Percentiles rank a stretch among this genome's conserved stretches.
phyloP scores from a whole-genome alignment of 1,284 basidiomycete genomes.

The Austropuccinia psidii region DNA sequence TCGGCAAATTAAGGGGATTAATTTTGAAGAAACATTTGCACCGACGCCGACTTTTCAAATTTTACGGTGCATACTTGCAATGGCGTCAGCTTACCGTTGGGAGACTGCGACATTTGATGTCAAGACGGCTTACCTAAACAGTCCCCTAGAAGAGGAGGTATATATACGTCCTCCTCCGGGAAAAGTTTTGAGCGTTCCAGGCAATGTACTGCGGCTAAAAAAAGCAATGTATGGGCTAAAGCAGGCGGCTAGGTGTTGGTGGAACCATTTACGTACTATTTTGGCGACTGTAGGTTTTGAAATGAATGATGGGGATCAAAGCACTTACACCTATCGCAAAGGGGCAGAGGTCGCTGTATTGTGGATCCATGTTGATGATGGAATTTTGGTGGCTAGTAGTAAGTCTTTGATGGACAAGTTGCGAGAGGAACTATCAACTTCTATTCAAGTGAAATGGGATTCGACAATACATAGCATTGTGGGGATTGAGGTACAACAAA shows the following conservation, averaged over 20 bases:
- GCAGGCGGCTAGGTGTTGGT: constrained; percentile 3
- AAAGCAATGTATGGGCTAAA: constrained; percentile 5
- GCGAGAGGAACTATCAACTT: neutral
- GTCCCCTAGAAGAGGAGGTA: neutral
- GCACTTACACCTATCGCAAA: neutral
- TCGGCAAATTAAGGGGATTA: neutral
- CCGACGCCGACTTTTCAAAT: neutral
- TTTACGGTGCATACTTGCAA: neutral
- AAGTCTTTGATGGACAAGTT: neutral
- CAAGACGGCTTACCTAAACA: neutral
- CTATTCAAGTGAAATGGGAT: constrained; percentile 11
- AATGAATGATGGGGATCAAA: neutral
- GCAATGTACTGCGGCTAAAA: neutral
- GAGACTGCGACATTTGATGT: neutral
- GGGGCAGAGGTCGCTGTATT: neutral
- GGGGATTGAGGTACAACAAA: neutral
- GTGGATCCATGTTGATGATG: constrained; percentile 19
- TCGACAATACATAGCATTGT: neutral
- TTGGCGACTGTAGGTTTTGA: too few species aligned
- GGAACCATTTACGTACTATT: too few species aligned
- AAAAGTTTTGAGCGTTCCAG: neutral
- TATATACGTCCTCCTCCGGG: neutral
- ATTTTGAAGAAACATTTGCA: neutral
- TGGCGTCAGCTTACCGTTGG: neutral
- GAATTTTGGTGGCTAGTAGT: neutral